Evolutionary conservation across 1,139 yeast species (phyloP).

Genomic region (Pneumocystis murina): DNA sequence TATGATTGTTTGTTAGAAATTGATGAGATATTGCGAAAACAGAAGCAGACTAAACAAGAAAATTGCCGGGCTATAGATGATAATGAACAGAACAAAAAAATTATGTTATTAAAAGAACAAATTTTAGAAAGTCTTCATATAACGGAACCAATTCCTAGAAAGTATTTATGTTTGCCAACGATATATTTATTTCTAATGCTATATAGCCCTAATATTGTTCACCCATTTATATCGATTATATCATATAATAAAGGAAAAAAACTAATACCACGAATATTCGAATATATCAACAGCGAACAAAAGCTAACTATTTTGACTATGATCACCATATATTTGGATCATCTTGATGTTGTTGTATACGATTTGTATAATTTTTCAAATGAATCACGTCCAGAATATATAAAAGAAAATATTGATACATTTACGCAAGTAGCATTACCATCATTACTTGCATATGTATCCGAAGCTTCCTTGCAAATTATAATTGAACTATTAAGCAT

Average conservation of each 20-base stretch:
- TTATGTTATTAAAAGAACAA: conserved; percentile 21
- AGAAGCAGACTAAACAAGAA: conserved; percentile 32
- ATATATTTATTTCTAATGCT: not conserved
- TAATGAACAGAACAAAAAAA: conserved; percentile 19
- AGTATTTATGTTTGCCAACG: conserved; percentile 12
- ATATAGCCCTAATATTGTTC: conserved; percentile 21
- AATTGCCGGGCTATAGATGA: conserved; percentile 33
- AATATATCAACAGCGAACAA: conserved; percentile 65
- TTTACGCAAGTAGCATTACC: conserved; percentile 76
- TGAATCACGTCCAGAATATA: conserved; percentile 21
- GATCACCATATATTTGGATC: conserved; percentile 67
- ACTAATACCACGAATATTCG: conserved; percentile 74
- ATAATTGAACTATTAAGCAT: conserved; percentile 69
- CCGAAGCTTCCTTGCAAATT: conserved; percentile 68
- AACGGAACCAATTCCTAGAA: conserved; percentile 35
- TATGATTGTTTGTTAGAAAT: conserved; percentile 64
- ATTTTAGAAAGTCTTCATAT: conserved; percentile 74
- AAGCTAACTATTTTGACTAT: conserved; percentile 64
- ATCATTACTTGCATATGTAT: conserved; percentile 68
- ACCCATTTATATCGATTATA: conserved; percentile 74
- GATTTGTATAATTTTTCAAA: not conserved
- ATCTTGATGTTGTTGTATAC: conserved; percentile 54
- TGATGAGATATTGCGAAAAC: conserved; percentile 66
- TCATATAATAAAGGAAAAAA: conserved; percentile 81
- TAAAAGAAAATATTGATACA: conserved; percentile 54